A percentile compares a stretch with the other conserved stretches of the same genome.
phyloP scores from a whole-genome alignment of 1,284 basidiomycete species.

The Microbotryum lychnidis-dioicae region DNA sequence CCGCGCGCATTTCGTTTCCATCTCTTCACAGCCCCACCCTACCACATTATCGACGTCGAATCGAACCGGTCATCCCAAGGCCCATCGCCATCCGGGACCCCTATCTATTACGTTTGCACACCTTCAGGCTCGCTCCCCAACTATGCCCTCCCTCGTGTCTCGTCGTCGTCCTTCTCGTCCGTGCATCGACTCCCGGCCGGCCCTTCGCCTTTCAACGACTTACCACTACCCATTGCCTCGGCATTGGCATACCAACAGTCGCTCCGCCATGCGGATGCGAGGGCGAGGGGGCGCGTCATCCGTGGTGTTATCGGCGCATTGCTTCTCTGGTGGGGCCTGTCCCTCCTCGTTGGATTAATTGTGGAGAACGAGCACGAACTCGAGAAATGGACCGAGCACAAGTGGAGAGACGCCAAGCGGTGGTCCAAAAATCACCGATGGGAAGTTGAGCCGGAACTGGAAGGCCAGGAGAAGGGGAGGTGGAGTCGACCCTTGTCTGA shows the following conservation, averaged over 20 bases:
- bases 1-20: neutral
- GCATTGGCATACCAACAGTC: constrained; percentile 2
- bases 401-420: too few species aligned
- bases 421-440: too few species aligned
- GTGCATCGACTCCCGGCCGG: constrained; percentile 4
- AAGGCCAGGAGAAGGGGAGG: too few species aligned
- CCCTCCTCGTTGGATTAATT: too few species aligned
- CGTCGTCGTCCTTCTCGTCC: neutral
- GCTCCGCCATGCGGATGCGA: constrained; percentile 8
- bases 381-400: too few species aligned
- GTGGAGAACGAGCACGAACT: too few species aligned
- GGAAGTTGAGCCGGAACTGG: too few species aligned
- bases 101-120: constrained; percentile 1
- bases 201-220: constrained; percentile 9
- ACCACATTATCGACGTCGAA: neutral
- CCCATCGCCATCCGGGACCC: neutral
- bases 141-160: neutral
- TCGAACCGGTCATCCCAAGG: too few species aligned
- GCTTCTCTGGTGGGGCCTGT: too few species aligned
- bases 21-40: constrained; percentile 3
- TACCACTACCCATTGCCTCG: constrained; percentile 1
- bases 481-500: too few species aligned
- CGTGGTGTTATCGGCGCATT: too few species aligned
- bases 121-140: neutral
- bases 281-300: constrained; percentile 9